Evolutionary conservation across 306 rosid species (phyloP).

Genomic region (Corylus americana): DNA sequence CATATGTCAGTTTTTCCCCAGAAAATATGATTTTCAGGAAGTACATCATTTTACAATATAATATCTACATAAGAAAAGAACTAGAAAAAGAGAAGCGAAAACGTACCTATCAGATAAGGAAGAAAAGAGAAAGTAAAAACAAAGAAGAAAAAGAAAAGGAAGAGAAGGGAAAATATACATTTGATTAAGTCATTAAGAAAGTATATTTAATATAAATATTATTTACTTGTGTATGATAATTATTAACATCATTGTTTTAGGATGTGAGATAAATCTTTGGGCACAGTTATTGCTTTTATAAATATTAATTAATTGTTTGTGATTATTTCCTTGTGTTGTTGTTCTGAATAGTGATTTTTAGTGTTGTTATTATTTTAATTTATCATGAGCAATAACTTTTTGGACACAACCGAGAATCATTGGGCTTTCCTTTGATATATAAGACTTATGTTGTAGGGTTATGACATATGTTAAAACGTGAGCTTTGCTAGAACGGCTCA

Average conservation of each 20-base stretch:
- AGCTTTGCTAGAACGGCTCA: no score
- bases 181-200: neutral
- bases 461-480: neutral
- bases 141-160: neutral
- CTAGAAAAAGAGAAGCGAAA: neutral
- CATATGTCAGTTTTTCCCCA: slow-evolving; percentile 2
- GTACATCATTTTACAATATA: neutral
- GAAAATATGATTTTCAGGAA: neutral
- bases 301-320: neutral
- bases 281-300: neutral
- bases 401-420: neutral
- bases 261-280: neutral
- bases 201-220: neutral
- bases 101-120: neutral
- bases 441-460: neutral
- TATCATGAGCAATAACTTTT: neutral
- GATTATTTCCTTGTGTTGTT: neutral
- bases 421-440: neutral
- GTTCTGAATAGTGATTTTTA: neutral
- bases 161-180: neutral
- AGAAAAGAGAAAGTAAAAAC: neutral
- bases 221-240: neutral
- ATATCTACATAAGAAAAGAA: neutral
- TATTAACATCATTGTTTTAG: neutral
- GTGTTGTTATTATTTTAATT: neutral